Conservation (phyloP, 768 basidiomycete genomes). For the Agaricus blazei region DNA sequence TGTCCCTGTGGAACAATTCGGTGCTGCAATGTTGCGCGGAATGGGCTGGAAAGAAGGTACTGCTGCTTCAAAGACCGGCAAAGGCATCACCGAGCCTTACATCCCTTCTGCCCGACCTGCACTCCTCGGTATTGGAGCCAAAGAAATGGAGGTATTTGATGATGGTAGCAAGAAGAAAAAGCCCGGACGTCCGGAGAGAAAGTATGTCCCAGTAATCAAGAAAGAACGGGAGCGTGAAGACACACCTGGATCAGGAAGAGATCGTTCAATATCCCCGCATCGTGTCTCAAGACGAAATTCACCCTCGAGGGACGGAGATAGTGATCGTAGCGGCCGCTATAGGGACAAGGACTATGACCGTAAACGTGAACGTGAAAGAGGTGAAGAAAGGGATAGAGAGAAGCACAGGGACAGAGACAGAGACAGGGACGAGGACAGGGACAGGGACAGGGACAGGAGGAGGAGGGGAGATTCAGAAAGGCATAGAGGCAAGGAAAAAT, state of each 20-base stretch:
- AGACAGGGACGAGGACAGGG: not conserved
- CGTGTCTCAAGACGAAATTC: slow-evolving; percentile 46
- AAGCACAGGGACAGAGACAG: slow-evolving; percentile 7
- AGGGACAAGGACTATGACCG: slow-evolving; percentile 11
- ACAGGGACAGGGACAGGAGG: not conserved
- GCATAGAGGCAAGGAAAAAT: slow-evolving; percentile 11
- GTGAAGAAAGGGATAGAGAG: slow-evolving; percentile 10
- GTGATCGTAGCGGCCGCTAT: slow-evolving; percentile 22
- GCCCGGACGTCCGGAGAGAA: slow-evolving; percentile 55
- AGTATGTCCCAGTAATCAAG: slow-evolving; percentile 82
- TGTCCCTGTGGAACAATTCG: slow-evolving; percentile 89
- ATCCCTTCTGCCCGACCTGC: slow-evolving; percentile 80
- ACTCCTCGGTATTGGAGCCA: slow-evolving; percentile 90
- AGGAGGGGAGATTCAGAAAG: not conserved
- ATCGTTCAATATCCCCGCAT: slow-evolving; percentile 32
- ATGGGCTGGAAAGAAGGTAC: slow-evolving; percentile 95
- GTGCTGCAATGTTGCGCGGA: slow-evolving; percentile 86
- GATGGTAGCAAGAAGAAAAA: slow-evolving; percentile 57
- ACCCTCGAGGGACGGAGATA: slow-evolving; percentile 33
- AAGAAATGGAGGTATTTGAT: slow-evolving; percentile 71
- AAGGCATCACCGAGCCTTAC: slow-evolving; percentile 71
- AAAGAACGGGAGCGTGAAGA: slow-evolving; percentile 57
- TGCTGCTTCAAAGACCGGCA: slow-evolving; percentile 60
- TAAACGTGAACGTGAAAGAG: slow-evolving; percentile 17
- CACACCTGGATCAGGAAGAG: slow-evolving; percentile 24